phyloP scores from a whole-genome alignment of 495 filamentous ascomycete species.

The Neurospora sp. region DNA sequence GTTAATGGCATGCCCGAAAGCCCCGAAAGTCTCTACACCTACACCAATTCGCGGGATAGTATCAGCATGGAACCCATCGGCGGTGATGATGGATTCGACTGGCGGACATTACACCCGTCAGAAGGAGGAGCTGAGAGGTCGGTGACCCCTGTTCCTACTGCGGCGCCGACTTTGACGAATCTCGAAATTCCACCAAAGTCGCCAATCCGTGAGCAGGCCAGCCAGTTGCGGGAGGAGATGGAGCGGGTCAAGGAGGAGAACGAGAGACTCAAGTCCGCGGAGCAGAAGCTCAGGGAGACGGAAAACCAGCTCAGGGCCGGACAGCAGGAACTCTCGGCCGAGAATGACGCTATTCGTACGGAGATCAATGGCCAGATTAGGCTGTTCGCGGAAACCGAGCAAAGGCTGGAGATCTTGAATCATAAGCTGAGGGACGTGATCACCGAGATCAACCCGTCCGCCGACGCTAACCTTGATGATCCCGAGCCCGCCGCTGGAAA shows the following conservation, averaged over 20 bases:
- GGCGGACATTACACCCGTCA: not conserved
- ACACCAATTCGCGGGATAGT: constrained; percentile 44
- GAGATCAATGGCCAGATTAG: constrained; percentile 23
- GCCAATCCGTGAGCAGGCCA: constrained; percentile 32
- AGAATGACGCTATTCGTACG: constrained; percentile 16
- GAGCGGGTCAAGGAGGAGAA: constrained; percentile 33
- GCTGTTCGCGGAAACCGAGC: constrained; percentile 51
- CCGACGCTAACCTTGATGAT: constrained; percentile 22
- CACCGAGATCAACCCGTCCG: constrained; percentile 45
- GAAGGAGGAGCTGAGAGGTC: constrained; percentile 44
- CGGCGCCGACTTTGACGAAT: not conserved
- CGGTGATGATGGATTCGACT: constrained; percentile 54
- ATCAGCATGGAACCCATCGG: constrained; percentile 35
- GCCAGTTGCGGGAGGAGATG: constrained; percentile 29
- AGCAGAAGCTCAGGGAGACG: constrained; percentile 7
- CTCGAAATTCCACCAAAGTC: constrained; percentile 38
- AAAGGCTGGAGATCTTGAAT: constrained; percentile 63
- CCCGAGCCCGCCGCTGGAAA: constrained; percentile 28
- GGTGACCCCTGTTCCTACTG: constrained; percentile 26
- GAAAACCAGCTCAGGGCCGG: constrained; percentile 13
- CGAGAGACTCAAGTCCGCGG: constrained; percentile 1
- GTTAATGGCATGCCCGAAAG: constrained; percentile 49
- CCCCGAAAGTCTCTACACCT: constrained; percentile 56
- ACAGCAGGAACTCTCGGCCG: constrained; percentile 9
- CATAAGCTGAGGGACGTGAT: constrained; percentile 57